phyloP scores from a whole-genome alignment of 306 rosid genomes.

The Trifolium fragiferum region DNA sequence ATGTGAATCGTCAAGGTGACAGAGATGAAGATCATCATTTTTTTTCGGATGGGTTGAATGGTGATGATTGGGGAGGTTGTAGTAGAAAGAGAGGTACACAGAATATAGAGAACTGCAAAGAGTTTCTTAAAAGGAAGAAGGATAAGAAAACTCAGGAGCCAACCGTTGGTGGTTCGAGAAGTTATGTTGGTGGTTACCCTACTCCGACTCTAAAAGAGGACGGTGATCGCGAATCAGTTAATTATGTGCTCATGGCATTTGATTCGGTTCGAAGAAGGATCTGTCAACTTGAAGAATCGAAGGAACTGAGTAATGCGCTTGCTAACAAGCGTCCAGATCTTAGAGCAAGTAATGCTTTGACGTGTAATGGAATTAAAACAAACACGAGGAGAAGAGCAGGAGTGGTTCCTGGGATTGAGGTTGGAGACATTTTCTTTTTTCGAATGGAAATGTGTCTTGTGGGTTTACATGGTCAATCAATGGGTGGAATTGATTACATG shows the following conservation, averaged over 20 bases:
- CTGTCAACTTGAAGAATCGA: constrained; percentile 64
- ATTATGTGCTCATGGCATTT: constrained; percentile 50
- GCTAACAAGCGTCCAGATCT: constrained; percentile 59
- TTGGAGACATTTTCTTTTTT: constrained; percentile 70
- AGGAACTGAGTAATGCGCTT: constrained; percentile 31
- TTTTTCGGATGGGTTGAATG: not conserved
- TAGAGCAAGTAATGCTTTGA: constrained; percentile 56
- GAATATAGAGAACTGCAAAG: constrained; percentile 21
- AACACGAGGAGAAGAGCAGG: constrained; percentile 64
- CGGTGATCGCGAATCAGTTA: constrained; percentile 52
- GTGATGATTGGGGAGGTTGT: not conserved
- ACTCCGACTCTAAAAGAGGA: constrained; percentile 38
- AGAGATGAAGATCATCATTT: not conserved
- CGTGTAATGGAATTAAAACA: constrained; percentile 54
- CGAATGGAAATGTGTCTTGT: constrained; percentile 64
- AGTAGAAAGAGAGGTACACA: not conserved
- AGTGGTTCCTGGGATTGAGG: constrained; percentile 63
- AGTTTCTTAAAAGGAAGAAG: constrained; percentile 47
- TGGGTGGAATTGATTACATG: constrained; percentile 73
- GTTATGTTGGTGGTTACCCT: constrained; percentile 34
- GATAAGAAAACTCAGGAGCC: constrained; percentile 38
- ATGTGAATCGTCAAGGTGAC: not conserved
- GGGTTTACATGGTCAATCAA: constrained; percentile 69
- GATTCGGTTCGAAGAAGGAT: constrained; percentile 69
- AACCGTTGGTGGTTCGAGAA: not conserved